phyloP scores from a whole-genome alignment of 1,284 basidiomycete species.

The Cryptococcus hybrid region DNA sequence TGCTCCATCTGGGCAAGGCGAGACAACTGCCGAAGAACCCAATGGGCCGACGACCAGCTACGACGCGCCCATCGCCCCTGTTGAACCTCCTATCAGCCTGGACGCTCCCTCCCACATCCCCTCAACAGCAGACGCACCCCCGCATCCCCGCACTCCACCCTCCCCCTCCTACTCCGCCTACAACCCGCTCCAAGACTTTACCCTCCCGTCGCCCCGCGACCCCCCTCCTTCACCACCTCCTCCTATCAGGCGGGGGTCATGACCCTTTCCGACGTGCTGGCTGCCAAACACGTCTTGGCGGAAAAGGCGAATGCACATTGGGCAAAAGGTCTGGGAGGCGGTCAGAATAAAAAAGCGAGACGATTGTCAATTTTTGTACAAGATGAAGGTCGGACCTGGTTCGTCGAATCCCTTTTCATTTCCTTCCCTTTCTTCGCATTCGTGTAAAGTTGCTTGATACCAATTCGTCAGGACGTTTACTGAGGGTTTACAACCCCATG shows the following conservation, averaged over 20 bases:
- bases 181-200: conserved; percentile 42
- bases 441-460: background rate
- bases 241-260: conserved; percentile 35
- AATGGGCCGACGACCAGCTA: too few relatives aligned
- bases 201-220: conserved; percentile 23
- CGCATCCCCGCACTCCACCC: background rate
- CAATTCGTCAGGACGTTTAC: conserved; percentile 25
- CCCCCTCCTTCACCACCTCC: conserved; percentile 9
- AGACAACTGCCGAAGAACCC: too few relatives aligned
- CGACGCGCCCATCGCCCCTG: too few relatives aligned
- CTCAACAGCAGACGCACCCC: too few relatives aligned
- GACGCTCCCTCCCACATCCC: too few relatives aligned
- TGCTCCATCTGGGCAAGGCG: background rate
- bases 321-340: conserved; percentile 46
- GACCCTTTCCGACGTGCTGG: conserved; percentile 43
- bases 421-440: background rate
- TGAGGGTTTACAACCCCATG: conserved; percentile 42
- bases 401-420: conserved; percentile 18
- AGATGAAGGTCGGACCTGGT: conserved; percentile 49
- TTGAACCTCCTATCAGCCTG: too few relatives aligned
- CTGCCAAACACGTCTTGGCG: conserved; percentile 38
- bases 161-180: conserved; percentile 23
- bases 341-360: conserved; percentile 48
- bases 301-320: conserved; percentile 49
- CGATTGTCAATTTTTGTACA: conserved; percentile 49